A percentile compares a stretch with the other conserved stretches of the same genome.
Conservation (phyloP, 2,329 filamentous ascomycete genomes). For the Metarhizium brunneum region DNA sequence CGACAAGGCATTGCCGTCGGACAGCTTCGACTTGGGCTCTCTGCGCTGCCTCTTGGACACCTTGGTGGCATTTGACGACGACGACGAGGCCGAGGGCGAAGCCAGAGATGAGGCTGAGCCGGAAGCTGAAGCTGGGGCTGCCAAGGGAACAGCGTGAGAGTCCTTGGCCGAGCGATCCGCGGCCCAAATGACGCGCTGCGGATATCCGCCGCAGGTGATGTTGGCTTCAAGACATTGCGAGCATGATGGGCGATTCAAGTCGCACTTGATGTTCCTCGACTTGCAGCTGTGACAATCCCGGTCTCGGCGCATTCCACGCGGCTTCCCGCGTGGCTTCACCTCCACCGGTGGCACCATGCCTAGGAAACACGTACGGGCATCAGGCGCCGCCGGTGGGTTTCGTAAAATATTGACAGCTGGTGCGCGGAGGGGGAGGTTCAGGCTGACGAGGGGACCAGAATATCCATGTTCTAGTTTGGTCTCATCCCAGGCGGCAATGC, state of each 20-base stretch:
- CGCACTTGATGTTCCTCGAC: constrained; percentile 16
- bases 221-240: constrained; percentile 18
- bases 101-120: neutral
- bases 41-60: neutral
- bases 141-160: neutral
- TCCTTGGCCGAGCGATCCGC: constrained; percentile 8
- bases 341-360: constrained; percentile 2
- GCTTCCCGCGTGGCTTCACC: constrained; percentile 13
- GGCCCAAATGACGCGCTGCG: constrained; percentile 21
- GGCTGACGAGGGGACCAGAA: neutral
- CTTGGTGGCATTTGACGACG: neutral
- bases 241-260: constrained; percentile 18
- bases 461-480: neutral
- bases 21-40: constrained; percentile 1
- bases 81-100: too few species aligned
- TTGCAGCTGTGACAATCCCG: constrained; percentile 19
- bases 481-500: neutral
- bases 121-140: neutral
- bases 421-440: neutral
- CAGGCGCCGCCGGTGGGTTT: neutral
- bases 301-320: constrained; percentile 19
- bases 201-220: constrained; percentile 20
- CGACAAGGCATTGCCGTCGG: neutral
- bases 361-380: neutral
- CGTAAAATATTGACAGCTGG: neutral